phyloP scores from a whole-genome alignment of 192 early-diverging fungal genomes.

The Diversispora epigaea region DNA sequence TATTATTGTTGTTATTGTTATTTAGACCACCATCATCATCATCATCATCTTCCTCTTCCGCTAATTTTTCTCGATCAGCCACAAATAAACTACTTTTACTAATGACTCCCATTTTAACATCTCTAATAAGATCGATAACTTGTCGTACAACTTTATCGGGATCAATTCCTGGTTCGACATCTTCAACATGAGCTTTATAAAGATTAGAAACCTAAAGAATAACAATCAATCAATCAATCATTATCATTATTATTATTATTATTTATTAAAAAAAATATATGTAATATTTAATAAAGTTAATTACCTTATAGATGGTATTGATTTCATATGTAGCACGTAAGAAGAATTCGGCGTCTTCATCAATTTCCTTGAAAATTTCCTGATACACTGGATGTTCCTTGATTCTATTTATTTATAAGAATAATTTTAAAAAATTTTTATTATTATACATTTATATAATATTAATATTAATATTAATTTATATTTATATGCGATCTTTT shows the following conservation, averaged over 20 bases:
- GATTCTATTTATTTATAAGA: constrained; percentile 4
- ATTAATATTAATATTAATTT: not conserved
- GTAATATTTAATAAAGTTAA: not conserved
- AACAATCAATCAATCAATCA: constrained; percentile 1
- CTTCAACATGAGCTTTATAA: constrained; percentile 31
- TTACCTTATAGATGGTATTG: constrained; percentile 29
- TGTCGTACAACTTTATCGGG: constrained; percentile 26
- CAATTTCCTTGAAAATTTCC: constrained; percentile 25
- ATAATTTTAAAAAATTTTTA: not conserved
- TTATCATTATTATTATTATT: not conserved
- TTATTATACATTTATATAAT: not conserved
- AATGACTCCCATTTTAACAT: constrained; percentile 32
- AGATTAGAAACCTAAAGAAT: constrained; percentile 22
- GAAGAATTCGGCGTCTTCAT: constrained; percentile 33
- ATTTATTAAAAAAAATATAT: not conserved
- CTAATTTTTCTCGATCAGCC: constrained; percentile 29
- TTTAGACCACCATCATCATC: not conserved
- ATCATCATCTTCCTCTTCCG: constrained; percentile 31
- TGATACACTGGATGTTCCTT: constrained; percentile 29
- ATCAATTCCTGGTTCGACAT: constrained; percentile 26
- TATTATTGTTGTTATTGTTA: too few species aligned
- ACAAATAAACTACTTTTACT: constrained; percentile 34
- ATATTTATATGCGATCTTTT: too few species aligned
- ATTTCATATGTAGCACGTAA: constrained; percentile 29
- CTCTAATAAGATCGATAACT: constrained; percentile 31